phyloP scores from a whole-genome alignment of 2,329 filamentous ascomycete species.

The Cladosporium colombiae region DNA sequence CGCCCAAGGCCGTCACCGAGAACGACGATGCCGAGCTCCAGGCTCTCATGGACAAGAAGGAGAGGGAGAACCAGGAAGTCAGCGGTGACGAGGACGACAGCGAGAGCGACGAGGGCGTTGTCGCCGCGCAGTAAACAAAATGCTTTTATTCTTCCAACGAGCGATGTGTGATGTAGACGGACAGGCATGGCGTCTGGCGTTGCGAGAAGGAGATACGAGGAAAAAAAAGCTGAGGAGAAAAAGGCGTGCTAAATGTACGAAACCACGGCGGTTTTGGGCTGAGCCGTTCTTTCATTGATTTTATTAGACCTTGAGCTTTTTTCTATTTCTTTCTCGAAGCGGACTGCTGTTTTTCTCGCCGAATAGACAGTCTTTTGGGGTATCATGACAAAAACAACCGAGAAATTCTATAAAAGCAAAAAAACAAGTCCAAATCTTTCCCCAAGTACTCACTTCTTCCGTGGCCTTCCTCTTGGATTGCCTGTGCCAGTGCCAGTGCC shows the following conservation, averaged over 20 bases:
- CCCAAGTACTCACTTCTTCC: conserved; percentile 6
- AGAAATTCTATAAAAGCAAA: conserved; percentile 15
- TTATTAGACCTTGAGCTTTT: not conserved
- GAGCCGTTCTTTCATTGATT: conserved; percentile 1
- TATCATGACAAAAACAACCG: conserved; percentile 13
- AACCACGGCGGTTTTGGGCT: conserved; percentile 4
- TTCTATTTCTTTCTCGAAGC: not conserved
- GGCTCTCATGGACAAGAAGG: conserved; percentile 98
- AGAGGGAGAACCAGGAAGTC: conserved; percentile 96
- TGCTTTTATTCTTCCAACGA: not conserved
- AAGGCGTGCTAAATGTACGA: conserved; percentile 13
- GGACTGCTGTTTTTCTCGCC: conserved; percentile 10
- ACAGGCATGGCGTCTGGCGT: conserved; percentile 19
- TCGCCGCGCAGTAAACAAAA: conserved; percentile 44
- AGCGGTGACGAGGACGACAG: conserved; percentile 96
- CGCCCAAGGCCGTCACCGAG: conserved; percentile 97
- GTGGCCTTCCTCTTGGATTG: not conserved
- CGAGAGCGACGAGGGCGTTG: conserved; percentile 87
- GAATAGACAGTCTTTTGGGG: conserved; percentile 19
- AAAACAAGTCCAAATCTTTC: conserved; percentile 11
- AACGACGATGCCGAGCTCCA: conserved; percentile 96
- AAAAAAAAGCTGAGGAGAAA: not conserved
- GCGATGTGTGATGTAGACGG: conserved; percentile 16
- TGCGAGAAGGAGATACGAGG: conserved; percentile 10
- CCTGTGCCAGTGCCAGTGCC: not conserved